Percentiles rank a stretch among this genome's conserved stretches.
These are phyloP conservation scores for Blastomyces silverae DNA, from an alignment of 2,329 filamentous ascomycete genomes.

Conservation along the genomic window DNA sequence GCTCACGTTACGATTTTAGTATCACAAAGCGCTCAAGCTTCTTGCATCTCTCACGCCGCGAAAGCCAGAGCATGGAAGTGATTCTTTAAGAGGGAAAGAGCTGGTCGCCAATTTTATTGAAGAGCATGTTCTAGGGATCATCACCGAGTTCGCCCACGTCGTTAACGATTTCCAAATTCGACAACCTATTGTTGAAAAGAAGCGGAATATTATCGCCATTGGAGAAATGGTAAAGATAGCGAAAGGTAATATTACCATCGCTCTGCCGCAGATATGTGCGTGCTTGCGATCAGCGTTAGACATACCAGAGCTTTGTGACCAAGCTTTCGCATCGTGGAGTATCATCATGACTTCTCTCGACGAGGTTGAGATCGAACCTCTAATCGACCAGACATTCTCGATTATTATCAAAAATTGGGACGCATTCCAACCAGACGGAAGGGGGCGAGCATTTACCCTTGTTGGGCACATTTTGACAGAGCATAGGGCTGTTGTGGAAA, in stretches of 20 bases:
- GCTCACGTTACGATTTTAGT: constrained; percentile 29
- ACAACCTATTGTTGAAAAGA: constrained; percentile 60
- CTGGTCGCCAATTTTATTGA: constrained; percentile 70
- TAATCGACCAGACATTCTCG: constrained; percentile 85
- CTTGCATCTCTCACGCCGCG: constrained; percentile 48
- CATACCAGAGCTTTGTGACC: constrained; percentile 64
- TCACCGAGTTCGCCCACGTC: constrained; percentile 69
- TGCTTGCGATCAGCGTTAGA: constrained; percentile 79
- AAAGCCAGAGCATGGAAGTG: constrained; percentile 42
- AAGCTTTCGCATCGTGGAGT: constrained; percentile 78
- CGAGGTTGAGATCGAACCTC: constrained; percentile 67
- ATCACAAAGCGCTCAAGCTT: constrained; percentile 47
- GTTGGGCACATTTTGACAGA: constrained; percentile 60
- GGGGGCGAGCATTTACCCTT: constrained; percentile 53
- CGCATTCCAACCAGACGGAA: constrained; percentile 56
- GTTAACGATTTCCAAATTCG: constrained; percentile 62
- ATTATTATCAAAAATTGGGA: constrained; percentile 77
- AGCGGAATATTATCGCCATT: constrained; percentile 71
- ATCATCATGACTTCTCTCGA: constrained; percentile 68
- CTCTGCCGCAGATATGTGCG: constrained; percentile 88
- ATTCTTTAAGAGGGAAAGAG: constrained; percentile 47
- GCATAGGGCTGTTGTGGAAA: constrained; percentile 55
- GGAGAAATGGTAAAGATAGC: constrained; percentile 79
- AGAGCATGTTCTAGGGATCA: constrained; percentile 75
- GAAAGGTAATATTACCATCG: constrained; percentile 64